These are phyloP conservation scores for Phaeotremella skinneri DNA, from an alignment of 768 basidiomycete species.

Conservation along the genomic window DNA sequence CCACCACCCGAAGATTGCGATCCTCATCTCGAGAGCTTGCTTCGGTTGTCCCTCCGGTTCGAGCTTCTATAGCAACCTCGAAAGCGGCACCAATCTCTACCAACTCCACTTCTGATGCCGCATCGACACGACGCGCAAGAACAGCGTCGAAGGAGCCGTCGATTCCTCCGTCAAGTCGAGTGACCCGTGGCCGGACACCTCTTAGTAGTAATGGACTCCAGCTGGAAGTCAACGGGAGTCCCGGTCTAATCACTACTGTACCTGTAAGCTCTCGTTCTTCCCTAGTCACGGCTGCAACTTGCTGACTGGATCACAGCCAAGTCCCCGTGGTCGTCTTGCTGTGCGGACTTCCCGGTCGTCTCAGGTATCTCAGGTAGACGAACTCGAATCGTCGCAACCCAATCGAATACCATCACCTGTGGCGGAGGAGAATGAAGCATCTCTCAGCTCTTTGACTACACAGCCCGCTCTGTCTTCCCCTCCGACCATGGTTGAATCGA, in stretches of 20 bases:
- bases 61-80: conserved; percentile 17
- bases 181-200: background rate
- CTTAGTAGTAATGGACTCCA: background rate
- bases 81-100: background rate
- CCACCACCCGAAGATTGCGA: conserved; percentile 10
- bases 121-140: background rate
- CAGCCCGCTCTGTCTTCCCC: background rate
- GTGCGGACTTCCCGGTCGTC: conserved; percentile 3
- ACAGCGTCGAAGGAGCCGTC: background rate
- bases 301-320: too few species aligned
- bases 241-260: background rate
- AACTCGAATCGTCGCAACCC: conserved; percentile 19
- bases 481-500: background rate
- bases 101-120: background rate
- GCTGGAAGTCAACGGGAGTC: background rate
- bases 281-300: too few species aligned
- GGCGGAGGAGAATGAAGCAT: background rate
- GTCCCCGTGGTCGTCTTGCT: background rate
- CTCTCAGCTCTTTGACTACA: background rate
- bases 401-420: background rate
- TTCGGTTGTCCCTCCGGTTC: conserved; percentile 4
- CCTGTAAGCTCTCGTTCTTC: too few species aligned
- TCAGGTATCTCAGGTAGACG: conserved; percentile 17
- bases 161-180: background rate
- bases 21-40: conserved; percentile 17